Percentiles rank a stretch among this genome's conserved stretches.
Evolutionary conservation across 1,139 yeast genomes (phyloP).

Genomic region (Saccharomyces uvarum): DNA sequence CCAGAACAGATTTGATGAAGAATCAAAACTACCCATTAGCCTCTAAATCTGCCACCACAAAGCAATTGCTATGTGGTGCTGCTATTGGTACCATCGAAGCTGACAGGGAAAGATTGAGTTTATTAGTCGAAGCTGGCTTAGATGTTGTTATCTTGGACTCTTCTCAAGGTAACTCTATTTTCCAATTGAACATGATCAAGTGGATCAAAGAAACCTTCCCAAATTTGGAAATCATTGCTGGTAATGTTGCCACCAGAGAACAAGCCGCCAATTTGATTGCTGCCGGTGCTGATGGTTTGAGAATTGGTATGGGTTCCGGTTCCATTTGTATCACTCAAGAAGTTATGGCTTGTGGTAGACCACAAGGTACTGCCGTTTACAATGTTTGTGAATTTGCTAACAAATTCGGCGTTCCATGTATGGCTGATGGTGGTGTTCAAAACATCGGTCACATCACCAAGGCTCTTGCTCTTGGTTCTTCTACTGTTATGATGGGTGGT

Average conservation of each 20-base stretch:
- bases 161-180: conserved; percentile 93
- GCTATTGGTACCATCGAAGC: conserved; percentile 91
- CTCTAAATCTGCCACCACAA: conserved; percentile 84
- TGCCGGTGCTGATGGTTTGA: conserved; percentile 96
- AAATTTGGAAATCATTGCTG: conserved; percentile 83
- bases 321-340: conserved; percentile 98
- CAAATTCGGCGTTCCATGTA: conserved; percentile 46
- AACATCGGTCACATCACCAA: conserved; percentile 97
- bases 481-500: conserved; percentile 99
- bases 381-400: conserved; percentile 38
- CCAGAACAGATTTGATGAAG: conserved; percentile 95
- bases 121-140: conserved; percentile 91
- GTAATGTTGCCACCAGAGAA: conserved; percentile 97
- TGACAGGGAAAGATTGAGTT: conserved; percentile 74
- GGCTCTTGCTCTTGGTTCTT: conserved; percentile 95
- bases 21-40: conserved; percentile 91
- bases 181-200: conserved; percentile 87
- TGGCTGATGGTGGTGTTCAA: conserved; percentile 99
- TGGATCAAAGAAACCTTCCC: conserved; percentile 82
- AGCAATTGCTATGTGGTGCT: conserved; percentile 97
- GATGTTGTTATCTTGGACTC: conserved; percentile 95
- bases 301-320: conserved; percentile 99
- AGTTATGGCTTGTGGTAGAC: conserved; percentile 99
- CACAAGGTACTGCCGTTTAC: conserved; percentile 75
- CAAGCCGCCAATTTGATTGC: conserved; percentile 94